phyloP scores from a whole-genome alignment of 192 early-diverging fungal genomes.

The Linnemannia zychae region DNA sequence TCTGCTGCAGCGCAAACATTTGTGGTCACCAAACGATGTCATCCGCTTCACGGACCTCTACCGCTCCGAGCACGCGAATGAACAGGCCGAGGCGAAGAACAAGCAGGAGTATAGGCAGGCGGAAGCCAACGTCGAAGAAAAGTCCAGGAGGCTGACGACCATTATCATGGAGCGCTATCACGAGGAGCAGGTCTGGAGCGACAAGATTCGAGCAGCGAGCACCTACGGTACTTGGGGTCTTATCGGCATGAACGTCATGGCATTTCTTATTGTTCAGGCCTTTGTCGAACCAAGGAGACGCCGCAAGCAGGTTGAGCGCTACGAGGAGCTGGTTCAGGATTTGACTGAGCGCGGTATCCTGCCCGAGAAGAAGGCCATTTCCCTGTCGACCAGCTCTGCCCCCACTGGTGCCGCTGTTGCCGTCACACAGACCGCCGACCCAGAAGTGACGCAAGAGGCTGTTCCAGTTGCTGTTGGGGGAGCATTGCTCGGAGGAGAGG shows the following conservation, averaged over 20 bases:
- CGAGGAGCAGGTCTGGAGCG: constrained; percentile 89
- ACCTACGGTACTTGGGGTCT: constrained; percentile 84
- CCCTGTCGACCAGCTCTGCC: background rate
- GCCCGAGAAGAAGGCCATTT: constrained; percentile 26
- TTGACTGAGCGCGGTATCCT: constrained; percentile 45
- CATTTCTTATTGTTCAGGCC: constrained; percentile 78
- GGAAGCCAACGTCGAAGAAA: constrained; percentile 74
- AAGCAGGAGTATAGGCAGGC: constrained; percentile 64
- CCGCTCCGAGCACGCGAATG: constrained; percentile 76
- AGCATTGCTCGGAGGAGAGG: constrained; percentile 45
- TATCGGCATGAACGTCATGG: constrained; percentile 69
- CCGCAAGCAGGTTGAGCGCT: constrained; percentile 72
- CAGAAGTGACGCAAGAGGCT: background rate
- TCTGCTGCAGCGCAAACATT: constrained; percentile 81
- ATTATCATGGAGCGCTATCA: constrained; percentile 85
- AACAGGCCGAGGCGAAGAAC: constrained; percentile 61
- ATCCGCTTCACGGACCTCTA: constrained; percentile 83
- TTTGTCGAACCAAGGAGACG: constrained; percentile 82
- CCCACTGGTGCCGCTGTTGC: background rate
- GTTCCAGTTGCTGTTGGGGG: constrained; percentile 31
- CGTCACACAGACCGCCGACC: background rate
- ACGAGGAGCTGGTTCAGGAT: constrained; percentile 68
- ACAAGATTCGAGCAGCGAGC: constrained; percentile 83
- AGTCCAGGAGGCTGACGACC: constrained; percentile 72
- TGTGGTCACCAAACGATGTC: constrained; percentile 82